Conservation (phyloP, 2,329 filamentous ascomycete species). For the Pestalotiopsis sp. region DNA sequence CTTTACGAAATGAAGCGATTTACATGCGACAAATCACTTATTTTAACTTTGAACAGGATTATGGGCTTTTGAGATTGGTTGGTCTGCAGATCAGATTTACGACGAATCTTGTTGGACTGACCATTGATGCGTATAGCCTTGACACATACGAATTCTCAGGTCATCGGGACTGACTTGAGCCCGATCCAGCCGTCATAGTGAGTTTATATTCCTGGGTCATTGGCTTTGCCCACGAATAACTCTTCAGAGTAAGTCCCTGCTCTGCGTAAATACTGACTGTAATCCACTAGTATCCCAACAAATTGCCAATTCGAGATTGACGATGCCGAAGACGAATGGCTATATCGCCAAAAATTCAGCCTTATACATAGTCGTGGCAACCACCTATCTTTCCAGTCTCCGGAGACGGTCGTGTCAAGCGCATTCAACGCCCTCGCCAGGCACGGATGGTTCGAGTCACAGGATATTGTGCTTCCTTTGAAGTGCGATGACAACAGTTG, state of each 20-base stretch:
- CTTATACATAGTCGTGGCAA: conserved; percentile 12
- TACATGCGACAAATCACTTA: neutral
- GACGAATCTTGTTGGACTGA: neutral
- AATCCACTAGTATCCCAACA: conserved; percentile 6
- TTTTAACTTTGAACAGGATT: conserved; percentile 3
- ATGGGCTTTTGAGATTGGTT: conserved; percentile 15
- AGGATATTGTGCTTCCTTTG: conserved; percentile 12
- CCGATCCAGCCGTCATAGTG: conserved; percentile 14
- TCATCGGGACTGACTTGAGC: conserved; percentile 15
- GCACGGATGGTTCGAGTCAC: conserved; percentile 15
- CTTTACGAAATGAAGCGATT: neutral
- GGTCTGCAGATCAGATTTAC: neutral
- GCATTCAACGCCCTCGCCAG: conserved; percentile 9
- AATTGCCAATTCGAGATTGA: conserved; percentile 17
- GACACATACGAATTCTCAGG: conserved; percentile 6
- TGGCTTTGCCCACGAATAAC: neutral
- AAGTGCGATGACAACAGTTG: conserved; percentile 14
- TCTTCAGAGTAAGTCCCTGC: neutral
- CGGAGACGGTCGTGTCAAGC: conserved; percentile 9
- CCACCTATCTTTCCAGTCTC: conserved; percentile 9
- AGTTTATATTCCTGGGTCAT: neutral
- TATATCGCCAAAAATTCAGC: conserved; percentile 16
- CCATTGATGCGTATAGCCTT: conserved; percentile 7
- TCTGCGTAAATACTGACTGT: neutral
- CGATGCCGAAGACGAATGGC: conserved; percentile 15